Base-by-base conservation (phyloP, 163 green algal genomes). In the Scenedesmus sp. region DNA sequence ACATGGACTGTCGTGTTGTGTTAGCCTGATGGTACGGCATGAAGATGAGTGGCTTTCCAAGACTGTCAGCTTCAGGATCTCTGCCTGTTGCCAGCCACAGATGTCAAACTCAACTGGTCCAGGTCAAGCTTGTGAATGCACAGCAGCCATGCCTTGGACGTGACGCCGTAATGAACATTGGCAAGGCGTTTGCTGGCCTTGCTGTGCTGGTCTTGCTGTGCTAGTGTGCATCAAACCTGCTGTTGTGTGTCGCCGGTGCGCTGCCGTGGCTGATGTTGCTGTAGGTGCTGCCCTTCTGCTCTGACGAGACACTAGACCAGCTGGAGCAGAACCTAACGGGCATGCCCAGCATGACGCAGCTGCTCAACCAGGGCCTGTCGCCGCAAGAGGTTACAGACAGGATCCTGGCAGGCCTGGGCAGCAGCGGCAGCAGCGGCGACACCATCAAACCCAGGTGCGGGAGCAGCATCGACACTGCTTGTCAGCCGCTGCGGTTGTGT, bases 251-350 rank as follows among this genome's bases (percentile, higher is more conserved):
- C 3, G 40, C 42, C 7, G 2, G 9, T 33, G 40, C 59, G 42
- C 42, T 42, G n/a, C 0, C 18, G n/a, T 40, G 16, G 0, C 40
- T 13, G 6, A 40, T 33, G 42, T 16, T 59, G 43, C 37, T 79
- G 24, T 61, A 87, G 68, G 78, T 93, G 68, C 70, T 93, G 44
- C 87, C 88, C 2, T 89, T 92, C 65, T 97, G 96, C 42, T 95
- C 95, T 12, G 97, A 99, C 73, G 96, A 98, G 80, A 99, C 97
- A 0, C 86, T 99, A 42, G 51, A 84, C 3, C 89, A 96, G 88
- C 93, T 99, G 78, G 97, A 99, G 93, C 15, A 49, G 6, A 99
- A 99, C 95, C 94, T 99, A 9, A 44, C 46, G 0, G 86, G 87
- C 13, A 88, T 98, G 82, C 91, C 93, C 26, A 94, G 91, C 83